phyloP scores from a whole-genome alignment of 148 eudicot genomes.

The Camellia granthamiana region DNA sequence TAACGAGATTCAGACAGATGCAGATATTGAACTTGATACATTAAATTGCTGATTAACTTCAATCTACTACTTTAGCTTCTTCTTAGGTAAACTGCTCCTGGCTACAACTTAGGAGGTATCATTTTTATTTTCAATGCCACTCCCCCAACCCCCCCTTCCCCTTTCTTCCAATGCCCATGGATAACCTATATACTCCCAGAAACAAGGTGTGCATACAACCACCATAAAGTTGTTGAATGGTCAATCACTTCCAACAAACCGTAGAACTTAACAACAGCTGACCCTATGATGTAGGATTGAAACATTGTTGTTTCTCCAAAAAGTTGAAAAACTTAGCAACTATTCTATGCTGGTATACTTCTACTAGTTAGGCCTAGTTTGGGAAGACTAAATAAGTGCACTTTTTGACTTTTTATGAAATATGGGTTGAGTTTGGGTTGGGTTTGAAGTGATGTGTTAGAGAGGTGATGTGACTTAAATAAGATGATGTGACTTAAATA shows the following conservation, averaged over 20 bases:
- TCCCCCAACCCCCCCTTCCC: background rate
- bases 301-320: background rate
- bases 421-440: no score
- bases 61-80: background rate
- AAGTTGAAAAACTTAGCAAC: background rate
- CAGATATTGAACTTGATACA: background rate
- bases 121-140: background rate
- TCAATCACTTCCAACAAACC: background rate
- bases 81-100: background rate
- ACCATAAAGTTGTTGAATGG: background rate
- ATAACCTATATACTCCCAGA: background rate
- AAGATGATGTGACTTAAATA: no score
- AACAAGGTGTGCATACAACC: background rate
- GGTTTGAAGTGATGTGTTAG: no score
- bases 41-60: background rate
- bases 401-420: no score
- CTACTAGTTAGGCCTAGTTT: no score
- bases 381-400: no score
- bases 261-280: background rate
- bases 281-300: background rate
- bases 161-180: background rate
- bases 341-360: background rate
- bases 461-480: no score
- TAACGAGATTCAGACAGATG: background rate
- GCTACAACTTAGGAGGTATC: background rate